Base-by-base conservation (phyloP, 1,139 yeast species). In the Yamadazyma triangularis region DNA sequence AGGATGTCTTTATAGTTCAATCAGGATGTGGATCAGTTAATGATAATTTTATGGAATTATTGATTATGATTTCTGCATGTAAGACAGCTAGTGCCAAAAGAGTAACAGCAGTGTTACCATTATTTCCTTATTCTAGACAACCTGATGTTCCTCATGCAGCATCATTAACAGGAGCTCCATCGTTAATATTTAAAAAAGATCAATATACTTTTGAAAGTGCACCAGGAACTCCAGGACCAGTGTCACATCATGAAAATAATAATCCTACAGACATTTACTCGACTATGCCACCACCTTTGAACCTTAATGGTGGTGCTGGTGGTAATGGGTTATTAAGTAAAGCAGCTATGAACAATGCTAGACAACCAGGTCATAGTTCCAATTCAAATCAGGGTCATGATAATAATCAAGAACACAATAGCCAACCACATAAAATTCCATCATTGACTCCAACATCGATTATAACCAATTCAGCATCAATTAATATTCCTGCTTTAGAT, bases 121-220 rank as follows among this genome's bases (percentile, higher is more conserved):
- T 87, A 40, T 91, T 93, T 56, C 96, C 97, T 14, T 93, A 93
- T 56, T 85, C 96, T 1, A 72, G 99, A 51, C 99, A 93, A 59
- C 95, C 96, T 2, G 97, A 89, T 57, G 79, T 86, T 25, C 96
- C 96, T n/a, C 85, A 82, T 50, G 77, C 85, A 26, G 85, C 91
- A 1, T 85, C 86, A 23, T 50, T 69, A 27, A 62, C 69, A 2
- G 71, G 70, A 3, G 71, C 71, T 2, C 70, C 71, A 10, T 58
- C 64, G 15, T 37, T 58, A 7, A 55, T 73, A 3, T 61, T 64
- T 27, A 56, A 61, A 29, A 69, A 63, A 45, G 67, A 59, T 15
- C 60, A 51, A 30, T 73, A 68, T 45, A 70, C 79, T 8, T 74
- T 71, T 45, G 87, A 80, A 34, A 74, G 83, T 45, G 76, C 71